Evolutionary conservation across 257 asterid genomes (phyloP), one percentile per base, ranked within the genome.

Genomic region (Mentha longifolia): DNA sequence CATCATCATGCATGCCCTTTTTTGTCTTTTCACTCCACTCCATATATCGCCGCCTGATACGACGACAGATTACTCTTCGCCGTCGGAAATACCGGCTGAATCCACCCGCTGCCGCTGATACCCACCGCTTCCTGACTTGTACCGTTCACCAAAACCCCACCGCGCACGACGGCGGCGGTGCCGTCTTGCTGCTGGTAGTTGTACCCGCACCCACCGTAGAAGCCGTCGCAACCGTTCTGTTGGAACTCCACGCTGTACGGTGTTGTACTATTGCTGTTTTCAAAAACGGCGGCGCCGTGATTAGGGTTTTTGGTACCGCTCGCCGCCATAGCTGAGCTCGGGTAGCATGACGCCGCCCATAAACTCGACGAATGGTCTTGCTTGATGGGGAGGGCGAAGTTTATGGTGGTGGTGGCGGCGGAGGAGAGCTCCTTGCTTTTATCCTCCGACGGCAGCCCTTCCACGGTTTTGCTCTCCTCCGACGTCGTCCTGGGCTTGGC

Each of bases 301-400:
- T 55, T 69, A 74, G 74, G 74, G 73, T 47, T 77, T 66, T 28
- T 73, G 45, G 59, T 25, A 19, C 35, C 60, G 47, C 14, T 47
- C 20, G 19, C 16, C 54, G 19, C 54, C 20, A 41, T 47, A 2
- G 54, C 31, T 2, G 77, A 56, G 76, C 65, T 74, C 47, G 73
- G 86, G 82, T 83, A 85, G 22, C 92, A 88, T 9, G 88, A 66
- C 14, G 84, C 86, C 4, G 91, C 85, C 95, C 92, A 91, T 2
- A 86, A 68, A 19, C 76, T 81, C 0, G 83, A 39, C 3, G 81
- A 45, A 0, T 74, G 84, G 19, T 84, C 92, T 20, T 84, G 87
- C 65, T 84, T 88, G 0, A 72, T 14, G 10, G 92, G 86, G 65
- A 85, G 59, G 13, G 67, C 85, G 14, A 83, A 88, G 50, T 58